phyloP scores from a whole-genome alignment of 305 asterid genomes.

The Fraxinus sp. region DNA sequence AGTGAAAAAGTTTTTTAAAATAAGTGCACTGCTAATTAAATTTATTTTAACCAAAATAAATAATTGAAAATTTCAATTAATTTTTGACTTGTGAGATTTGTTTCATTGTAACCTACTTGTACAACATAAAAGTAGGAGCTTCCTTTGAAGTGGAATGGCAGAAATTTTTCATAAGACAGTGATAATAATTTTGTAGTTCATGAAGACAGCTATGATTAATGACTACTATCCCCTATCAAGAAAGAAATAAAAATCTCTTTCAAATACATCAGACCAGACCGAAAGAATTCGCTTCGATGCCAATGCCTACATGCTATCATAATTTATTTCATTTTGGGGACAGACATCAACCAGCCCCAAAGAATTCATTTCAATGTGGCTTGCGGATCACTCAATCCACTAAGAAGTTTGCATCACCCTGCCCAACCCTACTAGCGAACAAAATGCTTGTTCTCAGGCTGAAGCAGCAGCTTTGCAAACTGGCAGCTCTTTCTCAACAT shows the following conservation, averaged over 20 bases:
- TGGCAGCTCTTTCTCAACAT: constrained; percentile 69
- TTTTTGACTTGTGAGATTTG: too few species aligned
- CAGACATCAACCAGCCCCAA: neutral
- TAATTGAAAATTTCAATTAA: too few species aligned
- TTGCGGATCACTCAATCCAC: neutral
- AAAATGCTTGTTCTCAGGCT: constrained; percentile 33
- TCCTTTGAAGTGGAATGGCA: neutral
- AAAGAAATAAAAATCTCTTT: neutral
- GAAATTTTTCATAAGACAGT: neutral
- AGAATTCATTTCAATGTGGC: neutral
- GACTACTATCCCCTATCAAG: neutral
- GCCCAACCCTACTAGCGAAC: neutral
- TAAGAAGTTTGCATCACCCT: neutral
- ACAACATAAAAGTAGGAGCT: neutral
- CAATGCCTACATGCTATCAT: neutral
- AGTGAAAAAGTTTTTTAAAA: too few species aligned
- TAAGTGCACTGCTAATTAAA: too few species aligned
- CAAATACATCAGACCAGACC: neutral
- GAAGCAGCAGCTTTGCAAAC: constrained; percentile 67
- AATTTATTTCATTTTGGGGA: neutral
- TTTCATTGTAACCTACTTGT: neutral
- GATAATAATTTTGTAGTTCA: neutral
- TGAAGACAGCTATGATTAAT: neutral
- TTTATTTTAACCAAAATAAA: too few species aligned
- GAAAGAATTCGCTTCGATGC: neutral